A percentile compares a stretch with the other conserved stretches of the same genome.
These are phyloP conservation scores for Fusarium oligoseptatum DNA, from an alignment of 2,329 filamentous ascomycete species.

Conservation along the genomic window DNA sequence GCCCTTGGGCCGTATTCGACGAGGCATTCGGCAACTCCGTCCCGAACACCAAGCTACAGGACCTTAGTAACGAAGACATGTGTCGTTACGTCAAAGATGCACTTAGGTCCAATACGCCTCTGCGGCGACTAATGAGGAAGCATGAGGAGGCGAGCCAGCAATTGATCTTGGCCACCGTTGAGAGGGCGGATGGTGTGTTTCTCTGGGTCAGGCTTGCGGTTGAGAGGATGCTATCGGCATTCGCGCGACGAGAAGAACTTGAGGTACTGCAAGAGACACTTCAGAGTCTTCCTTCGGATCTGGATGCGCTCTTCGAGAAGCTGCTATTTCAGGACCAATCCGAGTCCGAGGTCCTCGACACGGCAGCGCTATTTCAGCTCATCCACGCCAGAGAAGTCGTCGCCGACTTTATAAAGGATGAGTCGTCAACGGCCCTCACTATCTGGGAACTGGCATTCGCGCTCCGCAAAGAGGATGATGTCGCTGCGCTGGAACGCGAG, in stretches of 20 bases:
- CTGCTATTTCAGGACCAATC: conserved; percentile 49
- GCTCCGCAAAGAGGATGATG: conserved; percentile 37
- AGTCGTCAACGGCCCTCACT: conserved; percentile 48
- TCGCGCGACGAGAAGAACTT: conserved; percentile 6
- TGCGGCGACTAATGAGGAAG: conserved; percentile 27
- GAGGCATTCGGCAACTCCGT: conserved; percentile 44
- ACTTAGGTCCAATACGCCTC: conserved; percentile 22
- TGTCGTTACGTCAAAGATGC: conserved; percentile 40
- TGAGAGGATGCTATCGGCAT: conserved; percentile 42
- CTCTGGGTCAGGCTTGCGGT: conserved; percentile 52
- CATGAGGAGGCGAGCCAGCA: not conserved
- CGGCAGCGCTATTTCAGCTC: conserved; percentile 48
- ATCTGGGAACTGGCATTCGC: conserved; percentile 53
- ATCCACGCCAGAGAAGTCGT: conserved; percentile 49
- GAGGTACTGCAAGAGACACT: conserved; percentile 19
- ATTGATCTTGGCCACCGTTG: conserved; percentile 35
- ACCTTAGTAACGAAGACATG: conserved; percentile 48
- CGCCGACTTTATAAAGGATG: conserved; percentile 51
- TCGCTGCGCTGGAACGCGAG: conserved; percentile 14
- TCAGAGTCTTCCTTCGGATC: conserved; percentile 39
- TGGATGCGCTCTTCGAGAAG: conserved; percentile 49
- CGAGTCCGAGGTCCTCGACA: conserved; percentile 24
- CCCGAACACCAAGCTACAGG: conserved; percentile 45
- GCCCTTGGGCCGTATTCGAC: conserved; percentile 48
- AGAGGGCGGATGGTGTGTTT: conserved; percentile 50